phyloP scores from a whole-genome alignment of 2,329 filamentous ascomycete species.

The Zasmidium angulare region DNA sequence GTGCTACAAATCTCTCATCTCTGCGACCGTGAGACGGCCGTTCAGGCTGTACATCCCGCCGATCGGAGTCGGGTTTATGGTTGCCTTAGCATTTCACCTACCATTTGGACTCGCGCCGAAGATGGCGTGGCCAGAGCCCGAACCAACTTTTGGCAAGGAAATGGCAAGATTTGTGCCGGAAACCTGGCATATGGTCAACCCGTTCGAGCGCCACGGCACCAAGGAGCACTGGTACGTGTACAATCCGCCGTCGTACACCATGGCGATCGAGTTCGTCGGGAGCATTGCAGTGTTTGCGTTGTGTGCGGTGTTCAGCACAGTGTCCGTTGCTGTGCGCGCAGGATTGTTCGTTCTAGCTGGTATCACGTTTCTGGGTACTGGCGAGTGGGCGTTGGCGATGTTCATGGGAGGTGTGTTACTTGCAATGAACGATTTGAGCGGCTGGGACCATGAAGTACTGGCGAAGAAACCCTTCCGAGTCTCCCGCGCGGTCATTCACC shows the following conservation, averaged over 20 bases:
- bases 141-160: slow-evolving; percentile 10
- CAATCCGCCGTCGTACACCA: slow-evolving; percentile 24
- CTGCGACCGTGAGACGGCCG: slow-evolving; percentile 52
- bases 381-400: slow-evolving; percentile 20
- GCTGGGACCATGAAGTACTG: neutral
- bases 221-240: slow-evolving; percentile 21
- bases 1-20: slow-evolving; percentile 45
- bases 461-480: neutral
- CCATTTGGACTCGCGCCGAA: slow-evolving; percentile 21
- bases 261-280: slow-evolving; percentile 25
- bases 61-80: slow-evolving; percentile 20
- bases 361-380: slow-evolving; percentile 10
- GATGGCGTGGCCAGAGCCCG: slow-evolving; percentile 17
- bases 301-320: slow-evolving; percentile 6
- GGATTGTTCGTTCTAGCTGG: slow-evolving; percentile 9
- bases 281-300: slow-evolving; percentile 21
- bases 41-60: slow-evolving; percentile 53
- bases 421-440: slow-evolving; percentile 11
- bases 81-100: slow-evolving; percentile 18
- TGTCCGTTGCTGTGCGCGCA: neutral
- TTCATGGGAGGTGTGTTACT: slow-evolving; percentile 22
- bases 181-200: slow-evolving; percentile 11
- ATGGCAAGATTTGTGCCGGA: slow-evolving; percentile 12
- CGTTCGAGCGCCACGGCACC: slow-evolving; percentile 16
- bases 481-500: neutral